phyloP scores from a whole-genome alignment of 2,329 filamentous ascomycete species.

The Fusarium napiforme region DNA sequence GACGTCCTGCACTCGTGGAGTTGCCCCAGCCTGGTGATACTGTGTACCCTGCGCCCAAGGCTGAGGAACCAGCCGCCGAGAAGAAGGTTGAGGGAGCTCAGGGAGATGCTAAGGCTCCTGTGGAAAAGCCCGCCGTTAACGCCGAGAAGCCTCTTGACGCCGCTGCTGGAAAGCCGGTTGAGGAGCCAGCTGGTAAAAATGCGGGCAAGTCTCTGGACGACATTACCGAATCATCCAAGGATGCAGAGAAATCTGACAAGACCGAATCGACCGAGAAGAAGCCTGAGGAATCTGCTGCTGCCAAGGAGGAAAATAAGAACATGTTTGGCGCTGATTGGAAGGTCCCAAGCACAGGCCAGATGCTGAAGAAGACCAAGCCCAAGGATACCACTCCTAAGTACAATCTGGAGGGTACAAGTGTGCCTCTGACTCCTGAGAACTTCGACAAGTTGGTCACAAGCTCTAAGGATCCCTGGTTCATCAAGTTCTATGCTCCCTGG shows the following conservation, averaged over 20 bases:
- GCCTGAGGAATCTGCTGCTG: conserved; percentile 36
- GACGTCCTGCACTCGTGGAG: conserved; percentile 73
- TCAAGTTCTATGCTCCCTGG: conserved; percentile 99
- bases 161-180: conserved; percentile 26
- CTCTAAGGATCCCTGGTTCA: conserved; percentile 93
- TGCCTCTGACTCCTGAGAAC: conserved; percentile 81
- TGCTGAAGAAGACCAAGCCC: conserved; percentile 51
- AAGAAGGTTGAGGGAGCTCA: conserved; percentile 34
- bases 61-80: conserved; percentile 18
- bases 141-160: conserved; percentile 33
- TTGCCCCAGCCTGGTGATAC: conserved; percentile 78
- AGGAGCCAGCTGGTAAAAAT: conserved; percentile 34
- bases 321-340: conserved; percentile 47
- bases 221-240: conserved; percentile 43
- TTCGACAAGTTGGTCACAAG: conserved; percentile 89
- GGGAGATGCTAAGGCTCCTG: conserved; percentile 51
- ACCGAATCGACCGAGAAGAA: conserved; percentile 41
- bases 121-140: conserved; percentile 31
- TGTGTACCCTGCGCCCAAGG: conserved; percentile 49
- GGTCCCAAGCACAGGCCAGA: conserved; percentile 45
- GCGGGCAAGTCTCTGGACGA: conserved; percentile 33
- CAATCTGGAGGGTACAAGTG: conserved; percentile 80
- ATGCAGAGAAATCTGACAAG: conserved; percentile 40
- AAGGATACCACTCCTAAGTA: conserved; percentile 65
- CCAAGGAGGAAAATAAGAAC: conserved; percentile 42